Conservation (phyloP, 306 rosid species). For the Vigna reflexopilosa region DNA sequence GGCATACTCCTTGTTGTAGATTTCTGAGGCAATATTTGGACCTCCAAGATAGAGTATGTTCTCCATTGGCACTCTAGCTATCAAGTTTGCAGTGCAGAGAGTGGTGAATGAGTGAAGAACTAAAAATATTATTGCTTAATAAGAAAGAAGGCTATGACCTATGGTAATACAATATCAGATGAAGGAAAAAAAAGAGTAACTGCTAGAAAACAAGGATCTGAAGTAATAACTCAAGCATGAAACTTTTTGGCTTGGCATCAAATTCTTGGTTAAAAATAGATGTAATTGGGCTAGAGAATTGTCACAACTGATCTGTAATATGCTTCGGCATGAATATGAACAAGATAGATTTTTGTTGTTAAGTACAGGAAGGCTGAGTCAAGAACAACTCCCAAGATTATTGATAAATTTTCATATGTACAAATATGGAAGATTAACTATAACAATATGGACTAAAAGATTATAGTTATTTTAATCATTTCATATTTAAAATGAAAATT, state of each 20-base stretch:
- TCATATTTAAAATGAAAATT: not conserved
- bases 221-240: not conserved
- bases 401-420: not conserved
- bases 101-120: slow-evolving; percentile 16
- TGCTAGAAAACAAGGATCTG: not conserved
- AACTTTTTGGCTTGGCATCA: not conserved
- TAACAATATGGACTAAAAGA: not conserved
- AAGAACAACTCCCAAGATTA: not conserved
- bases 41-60: slow-evolving; percentile 96
- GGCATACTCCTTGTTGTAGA: slow-evolving; percentile 92
- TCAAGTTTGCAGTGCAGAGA: slow-evolving; percentile 30
- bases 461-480: not conserved
- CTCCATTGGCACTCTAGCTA: slow-evolving; percentile 86
- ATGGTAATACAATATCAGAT: slow-evolving; percentile 26
- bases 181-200: slow-evolving; percentile 11
- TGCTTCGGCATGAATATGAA: not conserved
- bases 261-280: not conserved
- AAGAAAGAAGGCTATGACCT: slow-evolving; percentile 7
- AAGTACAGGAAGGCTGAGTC: not conserved
- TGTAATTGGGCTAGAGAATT: not conserved
- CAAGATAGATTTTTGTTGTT: not conserved
- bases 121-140: not conserved
- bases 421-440: slow-evolving; percentile 27
- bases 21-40: slow-evolving; percentile 93
- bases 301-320: not conserved